Evolutionary conservation across 176 grass and related monocot genomes (phyloP).

Genomic region (Typha latifolia): DNA sequence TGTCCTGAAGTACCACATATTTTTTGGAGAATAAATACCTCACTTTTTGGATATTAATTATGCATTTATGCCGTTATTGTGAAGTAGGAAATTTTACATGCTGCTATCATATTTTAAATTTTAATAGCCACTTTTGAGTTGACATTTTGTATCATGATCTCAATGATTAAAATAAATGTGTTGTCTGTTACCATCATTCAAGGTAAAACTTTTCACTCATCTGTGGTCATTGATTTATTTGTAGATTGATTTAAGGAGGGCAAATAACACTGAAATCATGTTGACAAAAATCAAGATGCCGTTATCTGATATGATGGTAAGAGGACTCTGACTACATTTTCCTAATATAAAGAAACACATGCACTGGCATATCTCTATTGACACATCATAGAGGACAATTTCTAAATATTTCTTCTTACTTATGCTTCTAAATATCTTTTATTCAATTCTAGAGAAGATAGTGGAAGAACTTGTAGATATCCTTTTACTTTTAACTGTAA

Average conservation of each 20-base stretch:
- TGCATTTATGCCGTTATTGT: slow-evolving; percentile 1
- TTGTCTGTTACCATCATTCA: not conserved
- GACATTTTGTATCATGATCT: not conserved
- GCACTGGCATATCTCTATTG: not conserved
- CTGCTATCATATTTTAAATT: not conserved
- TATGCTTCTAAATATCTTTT: no score
- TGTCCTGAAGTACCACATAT: slow-evolving; percentile 8
- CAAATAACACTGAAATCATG: slow-evolving; percentile 99
- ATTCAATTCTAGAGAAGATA: no score
- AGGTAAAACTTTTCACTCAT: slow-evolving; percentile 10
- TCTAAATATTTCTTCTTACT: no score
- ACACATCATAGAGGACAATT: not conserved
- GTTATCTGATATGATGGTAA: slow-evolving; percentile 87
- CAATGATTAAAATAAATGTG: not conserved
- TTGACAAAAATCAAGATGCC: slow-evolving; percentile 99
- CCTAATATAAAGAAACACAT: not conserved
- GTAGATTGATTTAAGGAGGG: slow-evolving; percentile 75
- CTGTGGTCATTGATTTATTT: slow-evolving; percentile 20
- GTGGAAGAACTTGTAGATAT: no score
- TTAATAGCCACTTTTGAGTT: not conserved
- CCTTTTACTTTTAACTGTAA: no score
- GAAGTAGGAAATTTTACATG: not conserved
- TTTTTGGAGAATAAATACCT: not conserved
- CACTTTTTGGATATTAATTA: slow-evolving; percentile 2
- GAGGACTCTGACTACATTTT: not conserved